Conservation (phyloP, 2,329 filamentous ascomycete species). For the Tolypocladium amazonense region DNA sequence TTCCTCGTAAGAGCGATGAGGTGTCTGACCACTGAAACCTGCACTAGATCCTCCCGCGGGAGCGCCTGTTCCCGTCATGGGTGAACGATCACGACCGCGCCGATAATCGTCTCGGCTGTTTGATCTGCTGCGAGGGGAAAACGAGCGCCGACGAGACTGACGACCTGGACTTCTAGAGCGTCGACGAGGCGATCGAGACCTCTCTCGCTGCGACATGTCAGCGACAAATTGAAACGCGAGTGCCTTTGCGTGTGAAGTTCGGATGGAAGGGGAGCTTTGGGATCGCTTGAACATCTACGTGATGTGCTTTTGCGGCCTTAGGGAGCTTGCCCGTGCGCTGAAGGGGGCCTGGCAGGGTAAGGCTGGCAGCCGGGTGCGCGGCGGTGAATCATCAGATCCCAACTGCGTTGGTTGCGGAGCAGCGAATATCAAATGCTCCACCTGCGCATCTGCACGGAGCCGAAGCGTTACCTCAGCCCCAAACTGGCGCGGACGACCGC, state of each 20-base stretch:
- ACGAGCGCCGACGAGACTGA: slow-evolving; percentile 60
- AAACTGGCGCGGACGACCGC: background rate
- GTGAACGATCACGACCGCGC: slow-evolving; percentile 66
- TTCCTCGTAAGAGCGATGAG: slow-evolving; percentile 74
- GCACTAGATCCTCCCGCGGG: slow-evolving; percentile 59
- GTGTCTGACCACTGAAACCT: slow-evolving; percentile 47
- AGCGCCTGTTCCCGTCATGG: slow-evolving; percentile 69
- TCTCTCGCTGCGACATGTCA: slow-evolving; percentile 59
- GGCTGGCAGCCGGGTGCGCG: background rate
- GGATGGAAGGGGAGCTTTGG: background rate
- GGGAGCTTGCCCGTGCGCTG: background rate
- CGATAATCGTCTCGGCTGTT: slow-evolving; percentile 66
- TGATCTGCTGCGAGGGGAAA: slow-evolving; percentile 70
- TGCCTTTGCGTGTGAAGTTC: background rate
- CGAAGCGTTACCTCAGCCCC: background rate
- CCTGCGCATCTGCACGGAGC: slow-evolving; percentile 2
- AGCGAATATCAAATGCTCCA: background rate
- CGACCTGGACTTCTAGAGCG: slow-evolving; percentile 76
- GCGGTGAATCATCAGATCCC: background rate
- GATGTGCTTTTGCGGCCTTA: background rate
- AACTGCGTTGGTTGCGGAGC: background rate
- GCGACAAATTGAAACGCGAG: background rate
- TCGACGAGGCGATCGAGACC: slow-evolving; percentile 67
- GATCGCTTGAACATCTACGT: background rate
- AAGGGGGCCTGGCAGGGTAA: background rate